Evolutionary conservation across 192 early-diverging fungal species (phyloP).

Genomic region (Coemansia sp.): DNA sequence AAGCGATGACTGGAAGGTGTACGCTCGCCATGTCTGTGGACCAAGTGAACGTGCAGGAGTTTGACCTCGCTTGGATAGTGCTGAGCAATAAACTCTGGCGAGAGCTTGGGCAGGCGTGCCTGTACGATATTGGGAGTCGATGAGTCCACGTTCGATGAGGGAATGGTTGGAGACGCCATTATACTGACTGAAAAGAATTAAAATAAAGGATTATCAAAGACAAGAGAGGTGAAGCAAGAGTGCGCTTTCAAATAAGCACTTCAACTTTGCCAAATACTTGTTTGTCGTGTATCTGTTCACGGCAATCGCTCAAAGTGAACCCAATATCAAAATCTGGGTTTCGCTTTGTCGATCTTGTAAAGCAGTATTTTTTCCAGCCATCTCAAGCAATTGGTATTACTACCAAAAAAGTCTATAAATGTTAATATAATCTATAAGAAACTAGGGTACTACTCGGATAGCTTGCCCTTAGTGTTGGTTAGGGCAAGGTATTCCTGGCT

Average conservation of each 20-base stretch:
- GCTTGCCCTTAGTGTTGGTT: not conserved
- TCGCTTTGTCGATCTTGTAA: too few relatives aligned
- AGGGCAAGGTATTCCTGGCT: conserved; percentile 12
- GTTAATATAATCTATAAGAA: not conserved
- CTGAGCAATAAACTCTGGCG: conserved; percentile 45
- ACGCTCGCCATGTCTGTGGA: conserved; percentile 60
- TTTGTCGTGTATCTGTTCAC: not conserved
- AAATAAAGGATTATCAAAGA: not conserved
- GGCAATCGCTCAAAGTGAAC: too few relatives aligned
- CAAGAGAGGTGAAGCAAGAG: not conserved
- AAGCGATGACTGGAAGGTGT: conserved; percentile 37
- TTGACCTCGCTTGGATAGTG: conserved; percentile 51
- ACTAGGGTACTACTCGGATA: not conserved
- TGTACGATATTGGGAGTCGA: conserved; percentile 13
- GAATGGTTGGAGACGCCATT: not conserved
- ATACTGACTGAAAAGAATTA: not conserved
- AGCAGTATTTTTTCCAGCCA: too few relatives aligned
- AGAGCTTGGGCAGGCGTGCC: conserved; percentile 45
- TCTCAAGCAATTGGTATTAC: too few relatives aligned
- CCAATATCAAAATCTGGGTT: too few relatives aligned
- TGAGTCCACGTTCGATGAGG: conserved; percentile 17
- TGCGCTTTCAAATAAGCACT: not conserved
- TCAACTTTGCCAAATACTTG: too few relatives aligned
- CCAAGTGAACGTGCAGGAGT: conserved; percentile 56
- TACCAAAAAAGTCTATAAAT: too few relatives aligned